Conservation (phyloP, 2,329 filamentous ascomycete species). For the Fusarium coicis region DNA sequence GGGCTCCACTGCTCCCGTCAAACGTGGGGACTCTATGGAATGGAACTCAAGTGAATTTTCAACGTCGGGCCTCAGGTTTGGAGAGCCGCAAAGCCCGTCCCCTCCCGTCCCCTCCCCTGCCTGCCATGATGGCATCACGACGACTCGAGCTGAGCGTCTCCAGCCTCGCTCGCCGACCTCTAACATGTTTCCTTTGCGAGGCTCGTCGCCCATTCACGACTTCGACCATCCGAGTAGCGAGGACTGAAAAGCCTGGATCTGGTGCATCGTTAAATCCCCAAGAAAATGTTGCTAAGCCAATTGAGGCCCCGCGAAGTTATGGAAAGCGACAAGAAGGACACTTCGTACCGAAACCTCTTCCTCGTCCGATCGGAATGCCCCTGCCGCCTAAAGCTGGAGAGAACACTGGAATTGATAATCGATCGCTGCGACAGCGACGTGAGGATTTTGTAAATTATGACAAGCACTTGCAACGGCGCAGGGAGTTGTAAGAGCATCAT, state of each 20-base stretch:
- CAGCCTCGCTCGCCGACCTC: conserved; percentile 47
- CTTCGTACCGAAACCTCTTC: conserved; percentile 69
- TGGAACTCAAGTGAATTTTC: conserved; percentile 31
- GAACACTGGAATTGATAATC: conserved; percentile 80
- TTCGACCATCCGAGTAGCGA: conserved; percentile 51
- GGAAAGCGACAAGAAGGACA: conserved; percentile 62
- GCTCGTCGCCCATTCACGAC: conserved; percentile 60
- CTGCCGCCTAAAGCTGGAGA: conserved; percentile 79
- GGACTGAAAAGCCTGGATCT: conserved; percentile 49
- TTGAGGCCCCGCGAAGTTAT: conserved; percentile 68
- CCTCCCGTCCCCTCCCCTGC: conserved; percentile 11
- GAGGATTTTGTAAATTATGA: conserved; percentile 88
- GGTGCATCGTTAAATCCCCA: conserved; percentile 53
- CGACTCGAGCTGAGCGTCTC: conserved; percentile 46
- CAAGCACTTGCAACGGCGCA: conserved; percentile 80
- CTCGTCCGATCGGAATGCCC: conserved; percentile 84
- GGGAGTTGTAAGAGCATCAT: conserved; percentile 71
- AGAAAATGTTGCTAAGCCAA: conserved; percentile 57
- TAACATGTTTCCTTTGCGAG: conserved; percentile 62
- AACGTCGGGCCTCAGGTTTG: conserved; percentile 13
- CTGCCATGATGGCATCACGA: conserved; percentile 47
- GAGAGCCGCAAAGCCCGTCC: conserved; percentile 21
- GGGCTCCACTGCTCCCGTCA: conserved; percentile 29
- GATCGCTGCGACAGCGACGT: conserved; percentile 73
- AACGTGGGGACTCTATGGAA: conserved; percentile 12